Conservation (phyloP, 345 rosid genomes). For the Populus tremula region DNA sequence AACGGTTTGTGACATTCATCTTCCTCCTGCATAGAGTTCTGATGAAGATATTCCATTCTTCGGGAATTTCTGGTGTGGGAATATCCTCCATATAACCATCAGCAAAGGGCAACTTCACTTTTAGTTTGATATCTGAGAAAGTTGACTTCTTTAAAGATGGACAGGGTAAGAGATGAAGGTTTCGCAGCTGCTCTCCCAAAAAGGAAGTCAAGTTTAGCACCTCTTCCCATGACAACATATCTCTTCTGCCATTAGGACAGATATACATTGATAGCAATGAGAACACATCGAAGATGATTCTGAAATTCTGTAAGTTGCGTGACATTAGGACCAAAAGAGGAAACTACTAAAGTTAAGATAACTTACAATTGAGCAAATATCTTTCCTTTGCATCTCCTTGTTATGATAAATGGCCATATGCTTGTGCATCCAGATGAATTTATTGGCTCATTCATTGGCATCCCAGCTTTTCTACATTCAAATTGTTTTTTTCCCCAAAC, state of each 20-base stretch:
- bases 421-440: constrained; percentile 38
- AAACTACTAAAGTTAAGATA: constrained; percentile 1
- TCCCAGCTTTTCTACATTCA: constrained; percentile 53
- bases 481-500: constrained; percentile 71
- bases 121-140: constrained; percentile 32
- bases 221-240: constrained; percentile 55
- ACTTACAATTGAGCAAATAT: constrained; percentile 85
- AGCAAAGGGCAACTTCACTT: constrained; percentile 16
- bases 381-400: constrained; percentile 86
- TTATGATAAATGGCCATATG: constrained; percentile 84
- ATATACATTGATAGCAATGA: neutral
- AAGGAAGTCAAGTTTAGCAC: constrained; percentile 61
- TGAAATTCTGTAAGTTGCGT: constrained; percentile 4
- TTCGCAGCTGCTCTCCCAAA: constrained; percentile 72
- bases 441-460: constrained; percentile 30
- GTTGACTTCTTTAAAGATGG: constrained; percentile 47
- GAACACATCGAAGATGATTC: constrained; percentile 11
- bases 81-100: constrained; percentile 28
- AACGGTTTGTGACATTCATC: constrained; percentile 47
- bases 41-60: constrained; percentile 66
- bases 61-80: constrained; percentile 41
- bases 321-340: constrained; percentile 2
- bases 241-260: constrained; percentile 60
- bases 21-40: constrained; percentile 49
- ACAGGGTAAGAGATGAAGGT: constrained; percentile 72